Evolutionary conservation across 2,329 filamentous ascomycete genomes (phyloP), one percentile per base, ranked within the genome.

Genomic region (Fusarium cicatricum): DNA sequence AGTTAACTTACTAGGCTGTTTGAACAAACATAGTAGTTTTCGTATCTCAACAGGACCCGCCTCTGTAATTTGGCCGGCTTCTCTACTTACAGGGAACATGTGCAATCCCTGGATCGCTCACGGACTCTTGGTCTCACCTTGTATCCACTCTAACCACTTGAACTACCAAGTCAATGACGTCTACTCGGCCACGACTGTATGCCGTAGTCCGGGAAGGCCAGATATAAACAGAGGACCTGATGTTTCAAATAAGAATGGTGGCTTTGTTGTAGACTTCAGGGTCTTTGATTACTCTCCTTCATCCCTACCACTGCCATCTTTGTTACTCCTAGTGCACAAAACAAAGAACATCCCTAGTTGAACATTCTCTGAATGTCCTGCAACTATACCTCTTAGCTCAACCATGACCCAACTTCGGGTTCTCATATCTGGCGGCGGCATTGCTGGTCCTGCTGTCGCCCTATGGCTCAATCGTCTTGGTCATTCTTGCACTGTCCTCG

Each of bases 381-480:
- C 14, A 12, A 32, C 29, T 31, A 6, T 14, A 31, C 28, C 28
- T 32, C 14, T n/a, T n/a, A 5, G 14, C 14, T 32, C 5, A n/a
- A 11, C 8, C 39, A 61, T 61, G 57, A 32, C 39, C 8, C 51
- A 70, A 12, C 61, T 80, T 50, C 79, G 72, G 64, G 67, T 85
- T 37, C 78, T 85, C 56, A 80, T 85, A 55, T 71, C 74, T 43
- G 80, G 80, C 52, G 77, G 73, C 5, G 79, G 80, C 52, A 72
- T 82, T 28, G 75, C 76, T 17, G 80, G 79, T 5, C 76, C 78
- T 0, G 71, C 76, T 0, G 69, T 80, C 2, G 79, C 77, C 8
- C 74, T 72, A 44, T 75, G 75, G 67, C 72, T 82, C 6, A 78
- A 66, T 9, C 70, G 71, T 4, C 68, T 75, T 3, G 66, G 70